Conservation (phyloP, 106 monocot species). For the Chionographis japonica region DNA sequence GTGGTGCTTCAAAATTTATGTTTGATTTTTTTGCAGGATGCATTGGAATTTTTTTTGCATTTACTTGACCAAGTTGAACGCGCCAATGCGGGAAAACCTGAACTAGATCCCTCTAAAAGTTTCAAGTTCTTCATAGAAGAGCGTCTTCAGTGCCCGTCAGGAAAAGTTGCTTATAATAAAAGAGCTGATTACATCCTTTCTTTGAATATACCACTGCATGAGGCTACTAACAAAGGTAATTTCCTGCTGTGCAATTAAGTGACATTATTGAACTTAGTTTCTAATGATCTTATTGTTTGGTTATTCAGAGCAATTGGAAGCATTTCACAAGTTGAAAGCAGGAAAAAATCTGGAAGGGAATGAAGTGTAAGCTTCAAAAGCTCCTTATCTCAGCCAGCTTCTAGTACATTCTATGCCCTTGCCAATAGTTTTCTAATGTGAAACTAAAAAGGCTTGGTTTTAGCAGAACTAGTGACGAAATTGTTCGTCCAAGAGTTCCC, state of each 20-base stretch:
- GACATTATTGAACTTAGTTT: background rate
- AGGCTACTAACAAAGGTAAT: slow-evolving; percentile 80
- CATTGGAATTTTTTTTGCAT: slow-evolving; percentile 88
- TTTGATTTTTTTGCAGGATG: slow-evolving; percentile 52
- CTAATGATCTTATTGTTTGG: background rate
- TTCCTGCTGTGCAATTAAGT: slow-evolving; percentile 1
- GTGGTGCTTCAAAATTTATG: no score
- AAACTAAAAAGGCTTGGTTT: background rate
- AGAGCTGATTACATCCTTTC: slow-evolving; percentile 88
- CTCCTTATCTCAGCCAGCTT: background rate
- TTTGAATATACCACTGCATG: slow-evolving; percentile 75
- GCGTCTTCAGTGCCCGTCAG: slow-evolving; percentile 83
- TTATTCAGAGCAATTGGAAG: slow-evolving; percentile 77
- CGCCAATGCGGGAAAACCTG: slow-evolving; percentile 52
- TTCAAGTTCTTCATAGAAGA: slow-evolving; percentile 92
- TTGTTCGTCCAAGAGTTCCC: slow-evolving; percentile 93
- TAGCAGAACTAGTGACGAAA: slow-evolving; percentile 54
- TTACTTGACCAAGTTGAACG: slow-evolving; percentile 86
- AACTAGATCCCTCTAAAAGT: slow-evolving; percentile 67
- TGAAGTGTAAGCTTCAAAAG: slow-evolving; percentile 47
- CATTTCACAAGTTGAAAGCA: slow-evolving; percentile 54
- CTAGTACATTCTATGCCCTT: background rate
- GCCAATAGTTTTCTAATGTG: background rate
- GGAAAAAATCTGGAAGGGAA: slow-evolving; percentile 41
- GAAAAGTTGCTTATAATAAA: slow-evolving; percentile 92